Evolutionary conservation across 257 asterid species (phyloP).

Genomic region (Gentiana straminea): DNA sequence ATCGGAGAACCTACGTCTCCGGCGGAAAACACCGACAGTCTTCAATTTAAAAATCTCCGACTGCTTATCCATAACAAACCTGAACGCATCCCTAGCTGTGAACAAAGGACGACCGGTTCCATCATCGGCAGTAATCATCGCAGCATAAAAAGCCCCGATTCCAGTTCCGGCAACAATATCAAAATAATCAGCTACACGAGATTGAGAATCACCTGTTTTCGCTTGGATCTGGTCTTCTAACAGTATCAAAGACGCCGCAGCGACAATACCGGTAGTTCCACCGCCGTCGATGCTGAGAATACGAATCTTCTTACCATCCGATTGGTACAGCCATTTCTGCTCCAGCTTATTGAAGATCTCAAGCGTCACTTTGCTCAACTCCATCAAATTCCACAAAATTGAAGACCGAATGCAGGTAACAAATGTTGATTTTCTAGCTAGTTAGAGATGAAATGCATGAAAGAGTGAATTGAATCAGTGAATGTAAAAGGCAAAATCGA

Average conservation of each 20-base stretch:
- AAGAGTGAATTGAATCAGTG: no score
- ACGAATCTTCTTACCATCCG: slow-evolving; percentile 67
- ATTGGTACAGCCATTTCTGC: slow-evolving; percentile 85
- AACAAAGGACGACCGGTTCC: slow-evolving; percentile 65
- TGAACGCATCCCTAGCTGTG: slow-evolving; percentile 54
- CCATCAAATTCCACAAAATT: slow-evolving; percentile 22
- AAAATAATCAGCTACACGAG: slow-evolving; percentile 66
- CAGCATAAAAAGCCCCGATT: slow-evolving; percentile 70
- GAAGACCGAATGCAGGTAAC: not conserved
- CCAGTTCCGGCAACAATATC: slow-evolving; percentile 86
- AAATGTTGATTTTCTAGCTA: no score
- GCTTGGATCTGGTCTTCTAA: slow-evolving; percentile 79
- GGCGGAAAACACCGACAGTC: slow-evolving; percentile 37
- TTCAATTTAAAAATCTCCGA: slow-evolving; percentile 29
- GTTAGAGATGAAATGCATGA: no score
- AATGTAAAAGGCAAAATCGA: no score
- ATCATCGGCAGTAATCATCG: slow-evolving; percentile 64
- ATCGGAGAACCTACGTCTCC: slow-evolving; percentile 40
- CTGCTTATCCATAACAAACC: slow-evolving; percentile 38
- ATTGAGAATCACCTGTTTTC: slow-evolving; percentile 53
- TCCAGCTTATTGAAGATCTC: slow-evolving; percentile 88
- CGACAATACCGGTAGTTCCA: slow-evolving; percentile 50
- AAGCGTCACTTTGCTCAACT: slow-evolving; percentile 55
- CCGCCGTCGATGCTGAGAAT: slow-evolving; percentile 82
- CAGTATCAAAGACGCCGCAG: slow-evolving; percentile 53